Conservation (phyloP, 2,329 filamentous ascomycete genomes). For the Elsinoe australis region DNA sequence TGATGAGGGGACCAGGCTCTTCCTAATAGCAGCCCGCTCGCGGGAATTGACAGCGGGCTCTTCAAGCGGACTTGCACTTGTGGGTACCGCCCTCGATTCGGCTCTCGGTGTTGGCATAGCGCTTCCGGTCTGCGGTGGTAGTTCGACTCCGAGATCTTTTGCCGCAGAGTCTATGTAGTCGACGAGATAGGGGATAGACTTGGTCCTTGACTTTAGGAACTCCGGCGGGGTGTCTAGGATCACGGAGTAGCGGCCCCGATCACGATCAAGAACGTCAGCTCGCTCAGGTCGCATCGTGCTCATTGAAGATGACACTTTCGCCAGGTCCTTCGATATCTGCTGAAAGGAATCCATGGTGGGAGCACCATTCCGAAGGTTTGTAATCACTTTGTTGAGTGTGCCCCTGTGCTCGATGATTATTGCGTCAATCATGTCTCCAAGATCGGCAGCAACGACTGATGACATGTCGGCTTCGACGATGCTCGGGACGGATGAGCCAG, state of each 20-base stretch:
- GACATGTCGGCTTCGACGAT: conserved; percentile 22
- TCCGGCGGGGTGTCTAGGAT: conserved; percentile 28
- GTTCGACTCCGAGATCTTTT: conserved; percentile 31
- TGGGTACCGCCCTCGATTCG: conserved; percentile 6
- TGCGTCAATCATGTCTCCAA: conserved; percentile 34
- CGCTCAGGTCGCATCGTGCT: conserved; percentile 21
- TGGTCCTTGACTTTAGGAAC: conserved; percentile 24
- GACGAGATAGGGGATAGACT: conserved; percentile 31
- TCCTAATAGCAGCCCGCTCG: conserved; percentile 9
- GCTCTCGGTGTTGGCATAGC: neutral
- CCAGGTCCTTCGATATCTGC: conserved; percentile 25
- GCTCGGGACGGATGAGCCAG: conserved; percentile 17
- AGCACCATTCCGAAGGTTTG: conserved; percentile 29
- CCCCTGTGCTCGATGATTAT: conserved; percentile 36
- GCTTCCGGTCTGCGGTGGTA: conserved; percentile 21
- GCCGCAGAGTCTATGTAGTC: conserved; percentile 32
- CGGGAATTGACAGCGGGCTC: neutral
- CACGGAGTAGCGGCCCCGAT: conserved; percentile 17
- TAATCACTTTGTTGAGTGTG: conserved; percentile 34
- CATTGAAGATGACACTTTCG: conserved; percentile 22
- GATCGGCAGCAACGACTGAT: conserved; percentile 29
- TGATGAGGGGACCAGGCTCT: conserved; percentile 1
- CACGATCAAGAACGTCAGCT: conserved; percentile 22
- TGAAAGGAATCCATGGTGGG: conserved; percentile 22
- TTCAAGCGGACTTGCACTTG: neutral